Conservation (phyloP, 202 grass and related monocot species). For the Zoysia matrella region DNA sequence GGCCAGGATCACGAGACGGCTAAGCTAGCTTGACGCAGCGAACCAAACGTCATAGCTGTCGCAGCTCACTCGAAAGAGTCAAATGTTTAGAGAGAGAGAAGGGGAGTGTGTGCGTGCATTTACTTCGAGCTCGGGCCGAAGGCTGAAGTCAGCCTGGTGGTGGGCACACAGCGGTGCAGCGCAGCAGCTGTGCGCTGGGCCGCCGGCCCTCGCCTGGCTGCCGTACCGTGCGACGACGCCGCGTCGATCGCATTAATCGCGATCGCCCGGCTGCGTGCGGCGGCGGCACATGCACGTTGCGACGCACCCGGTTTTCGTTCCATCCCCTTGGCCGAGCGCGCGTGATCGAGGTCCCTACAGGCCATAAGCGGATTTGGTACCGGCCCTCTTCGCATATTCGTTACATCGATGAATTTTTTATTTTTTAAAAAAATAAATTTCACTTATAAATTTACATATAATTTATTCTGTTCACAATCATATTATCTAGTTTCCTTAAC, state of each 20-base stretch:
- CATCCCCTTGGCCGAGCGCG: constrained; percentile 11
- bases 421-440: too few relatives aligned
- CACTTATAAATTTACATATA: too few relatives aligned
- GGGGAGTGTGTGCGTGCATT: constrained; percentile 3
- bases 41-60: not conserved
- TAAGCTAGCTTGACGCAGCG: not conserved
- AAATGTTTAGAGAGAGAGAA: not conserved
- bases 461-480: too few relatives aligned
- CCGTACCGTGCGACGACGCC: constrained; percentile 17
- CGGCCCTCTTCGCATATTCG: too few relatives aligned
- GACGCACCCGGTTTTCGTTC: not conserved
- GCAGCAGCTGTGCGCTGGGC: not conserved
- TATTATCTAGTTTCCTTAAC: too few relatives aligned
- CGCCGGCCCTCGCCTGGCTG: not conserved
- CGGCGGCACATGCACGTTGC: constrained; percentile 42
- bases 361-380: too few relatives aligned
- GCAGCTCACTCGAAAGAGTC: too few relatives aligned
- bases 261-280: not conserved
- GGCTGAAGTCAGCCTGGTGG: constrained; percentile 53
- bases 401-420: too few relatives aligned
- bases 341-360: not conserved
- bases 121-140: constrained; percentile 31
- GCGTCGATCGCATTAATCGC: constrained; percentile 34
- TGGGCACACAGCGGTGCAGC: constrained; percentile 25
- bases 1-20: not conserved